Conservation (phyloP, 495 filamentous ascomycete species). For the Neurospora cerealis region DNA sequence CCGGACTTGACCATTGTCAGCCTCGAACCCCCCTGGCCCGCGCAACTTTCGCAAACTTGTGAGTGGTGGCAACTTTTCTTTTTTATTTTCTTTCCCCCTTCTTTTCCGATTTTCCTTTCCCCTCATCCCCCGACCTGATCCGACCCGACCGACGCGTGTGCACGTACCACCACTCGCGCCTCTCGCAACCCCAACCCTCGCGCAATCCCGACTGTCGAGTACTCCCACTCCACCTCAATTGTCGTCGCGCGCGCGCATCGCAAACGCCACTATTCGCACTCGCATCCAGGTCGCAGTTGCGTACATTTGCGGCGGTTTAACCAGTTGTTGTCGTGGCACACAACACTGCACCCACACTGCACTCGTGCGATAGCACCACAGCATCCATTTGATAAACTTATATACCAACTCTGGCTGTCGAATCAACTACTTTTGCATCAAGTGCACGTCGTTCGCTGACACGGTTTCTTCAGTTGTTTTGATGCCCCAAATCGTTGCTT, state of each 20-base stretch:
- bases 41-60: conserved; percentile 15
- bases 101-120: conserved; percentile 11
- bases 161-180: conserved; percentile 18
- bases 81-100: not conserved
- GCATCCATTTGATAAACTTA: not conserved
- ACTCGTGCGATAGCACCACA: not conserved
- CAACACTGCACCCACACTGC: not conserved
- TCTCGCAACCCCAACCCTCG: conserved; percentile 7
- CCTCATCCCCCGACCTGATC: conserved; percentile 5
- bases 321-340: not conserved
- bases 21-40: conserved; percentile 8
- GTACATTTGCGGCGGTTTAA: not conserved
- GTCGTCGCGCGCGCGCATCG: conserved; percentile 3
- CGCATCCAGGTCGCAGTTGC: not conserved
- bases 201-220: conserved; percentile 1
- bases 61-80: conserved; percentile 22
- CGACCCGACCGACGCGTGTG: conserved; percentile 18
- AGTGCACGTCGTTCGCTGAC: not conserved
- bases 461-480: not conserved
- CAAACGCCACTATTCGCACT: conserved; percentile 1
- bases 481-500: not conserved
- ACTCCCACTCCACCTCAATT: conserved; percentile 1
- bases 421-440: not conserved
- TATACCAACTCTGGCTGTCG: not conserved
- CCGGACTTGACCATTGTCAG: conserved; percentile 16